Base-by-base conservation (phyloP, 2,329 filamentous ascomycete species). In the Magnaporthales sp. region DNA sequence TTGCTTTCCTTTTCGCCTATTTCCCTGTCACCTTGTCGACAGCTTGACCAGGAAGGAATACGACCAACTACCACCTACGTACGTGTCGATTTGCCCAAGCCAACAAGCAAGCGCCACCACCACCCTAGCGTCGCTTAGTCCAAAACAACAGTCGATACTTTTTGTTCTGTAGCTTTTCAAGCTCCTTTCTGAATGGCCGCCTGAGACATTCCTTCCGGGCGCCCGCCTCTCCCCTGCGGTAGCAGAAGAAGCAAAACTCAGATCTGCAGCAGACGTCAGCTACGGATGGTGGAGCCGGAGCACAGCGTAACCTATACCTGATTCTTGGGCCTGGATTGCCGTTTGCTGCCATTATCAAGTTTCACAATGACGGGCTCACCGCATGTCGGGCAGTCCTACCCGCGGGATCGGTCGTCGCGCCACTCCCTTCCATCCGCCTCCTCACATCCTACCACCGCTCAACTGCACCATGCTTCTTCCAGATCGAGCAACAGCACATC, bases 401-500 rank as follows among this genome's bases (percentile, higher is more conserved):
- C 56, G 56, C 56, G 56, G 10, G 22, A 60, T 27, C 56, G 56
- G 24, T 60, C 56, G 11, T 60, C 56, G 11, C 56, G 56, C 7
- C 56, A 60, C 56, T 60, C 56, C 26, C 56, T 60, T 26, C 56
- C 56, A 27, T 60, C 19, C 5, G 56, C 22, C 26, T 60, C 56
- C 56, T 60, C 56, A 26, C 22, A 19, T 27, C 54, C 54, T 27
- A 13, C 56, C 10, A 13, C 68, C 38, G 67, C 72, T 19, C 67
- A 67, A 54, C 73, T 78, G 68, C 74, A 78, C 68, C 81, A 81
- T 67, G 77, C 78, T 10, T 74, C 79, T 32, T 85, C 82, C 15
- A 78, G 80, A 68, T 79, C 81, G 24, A 84, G 80, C 67, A 80
- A 73, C 64, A 77, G 77, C 68, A 80, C 77, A 24, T 77, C 74